A percentile compares a stretch with the other conserved stretches of the same genome.
Evolutionary conservation across 225 moss, liverwort and hornwort species (phyloP).

Genomic region (Neckera pumila): DNA sequence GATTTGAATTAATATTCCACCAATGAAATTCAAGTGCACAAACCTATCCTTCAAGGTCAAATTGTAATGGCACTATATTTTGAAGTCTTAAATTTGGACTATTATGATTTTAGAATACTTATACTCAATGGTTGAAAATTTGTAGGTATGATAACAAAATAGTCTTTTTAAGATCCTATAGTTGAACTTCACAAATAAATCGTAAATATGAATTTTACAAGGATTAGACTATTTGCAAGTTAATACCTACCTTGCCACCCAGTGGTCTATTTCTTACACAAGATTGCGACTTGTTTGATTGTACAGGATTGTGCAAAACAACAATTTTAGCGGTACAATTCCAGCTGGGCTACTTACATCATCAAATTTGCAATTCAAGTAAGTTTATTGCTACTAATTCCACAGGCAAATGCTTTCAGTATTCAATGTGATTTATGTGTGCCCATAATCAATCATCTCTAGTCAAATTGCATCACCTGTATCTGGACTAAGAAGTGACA

Average conservation of each 20-base stretch:
- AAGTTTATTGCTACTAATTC: neutral
- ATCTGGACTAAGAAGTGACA: too few relatives aligned
- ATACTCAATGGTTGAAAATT: neutral
- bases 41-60: neutral
- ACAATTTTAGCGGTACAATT: constrained; percentile 11
- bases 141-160: neutral
- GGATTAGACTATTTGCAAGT: neutral
- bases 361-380: neutral
- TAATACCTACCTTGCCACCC: neutral
- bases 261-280: neutral
- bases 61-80: neutral
- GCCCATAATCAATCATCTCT: neutral
- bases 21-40: neutral
- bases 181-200: neutral
- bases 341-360: neutral
- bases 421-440: neutral
- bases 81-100: neutral
- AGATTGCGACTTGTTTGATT: neutral
- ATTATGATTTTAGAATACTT: neutral
- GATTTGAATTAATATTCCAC: neutral
- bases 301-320: constrained; percentile 11
- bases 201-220: neutral
- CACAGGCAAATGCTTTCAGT: neutral
- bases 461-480: neutral
- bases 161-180: too few relatives aligned